Evolutionary conservation across 495 filamentous ascomycete genomes (phyloP).

Genomic region (Neurospora discreta): DNA sequence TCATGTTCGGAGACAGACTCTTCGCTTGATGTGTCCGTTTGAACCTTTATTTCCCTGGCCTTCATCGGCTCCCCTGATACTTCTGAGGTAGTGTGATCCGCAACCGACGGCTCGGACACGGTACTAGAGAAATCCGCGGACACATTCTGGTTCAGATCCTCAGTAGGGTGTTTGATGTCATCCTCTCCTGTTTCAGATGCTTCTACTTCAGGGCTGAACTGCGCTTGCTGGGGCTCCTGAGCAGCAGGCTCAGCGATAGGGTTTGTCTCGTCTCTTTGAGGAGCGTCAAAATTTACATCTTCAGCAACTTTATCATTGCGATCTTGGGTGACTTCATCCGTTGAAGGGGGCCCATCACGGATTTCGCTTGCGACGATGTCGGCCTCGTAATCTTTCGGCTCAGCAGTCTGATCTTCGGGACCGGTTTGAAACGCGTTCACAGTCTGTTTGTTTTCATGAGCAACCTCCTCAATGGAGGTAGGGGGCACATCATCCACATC

Average conservation of each 20-base stretch:
- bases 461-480: background rate
- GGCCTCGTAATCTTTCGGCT: background rate
- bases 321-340: background rate
- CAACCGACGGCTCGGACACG: background rate
- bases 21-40: background rate
- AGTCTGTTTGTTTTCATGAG: background rate
- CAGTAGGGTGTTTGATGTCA: background rate
- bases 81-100: background rate
- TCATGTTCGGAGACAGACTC: background rate
- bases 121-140: background rate
- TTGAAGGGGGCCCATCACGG: background rate
- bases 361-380: background rate
- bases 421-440: background rate
- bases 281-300: background rate
- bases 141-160: background rate
- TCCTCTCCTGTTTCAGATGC: background rate
- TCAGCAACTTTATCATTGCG: background rate
- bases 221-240: background rate
- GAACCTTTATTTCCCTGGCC: background rate
- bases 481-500: background rate
- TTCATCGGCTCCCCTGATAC: background rate
- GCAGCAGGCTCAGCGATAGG: background rate
- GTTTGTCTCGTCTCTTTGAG: background rate
- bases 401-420: background rate
- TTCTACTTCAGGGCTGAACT: background rate